Conservation (phyloP, 768 basidiomycete species). For the Leccinum barrowsii region DNA sequence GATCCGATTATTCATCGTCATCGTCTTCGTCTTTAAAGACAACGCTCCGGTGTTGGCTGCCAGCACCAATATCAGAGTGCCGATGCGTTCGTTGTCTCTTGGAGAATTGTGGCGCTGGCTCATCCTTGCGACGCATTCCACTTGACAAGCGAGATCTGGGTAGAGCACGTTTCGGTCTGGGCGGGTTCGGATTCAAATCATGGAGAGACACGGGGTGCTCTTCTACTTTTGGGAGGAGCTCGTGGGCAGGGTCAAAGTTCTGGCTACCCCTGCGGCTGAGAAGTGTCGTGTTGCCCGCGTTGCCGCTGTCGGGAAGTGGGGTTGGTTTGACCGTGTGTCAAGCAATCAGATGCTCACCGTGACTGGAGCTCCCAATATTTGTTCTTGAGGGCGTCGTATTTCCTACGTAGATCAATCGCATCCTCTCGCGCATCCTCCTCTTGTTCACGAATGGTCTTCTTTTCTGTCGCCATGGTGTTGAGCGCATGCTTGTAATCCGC, state of each 20-base stretch:
- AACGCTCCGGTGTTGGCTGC: constrained; percentile 1
- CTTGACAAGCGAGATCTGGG: constrained; percentile 21
- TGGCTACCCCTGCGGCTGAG: constrained; percentile 9
- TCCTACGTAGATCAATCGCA: constrained; percentile 35
- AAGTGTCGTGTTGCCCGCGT: neutral
- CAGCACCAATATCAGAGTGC: constrained; percentile 14
- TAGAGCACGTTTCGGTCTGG: constrained; percentile 28
- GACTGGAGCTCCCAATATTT: constrained; percentile 18
- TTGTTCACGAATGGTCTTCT: constrained; percentile 23
- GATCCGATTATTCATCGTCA: constrained; percentile 12
- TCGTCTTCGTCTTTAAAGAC: constrained; percentile 15
- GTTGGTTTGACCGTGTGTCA: neutral
- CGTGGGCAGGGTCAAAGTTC: constrained; percentile 8
- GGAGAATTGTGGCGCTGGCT: neutral
- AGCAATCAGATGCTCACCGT: constrained; percentile 10
- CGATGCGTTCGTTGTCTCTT: constrained; percentile 27
- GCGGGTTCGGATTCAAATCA: constrained; percentile 1
- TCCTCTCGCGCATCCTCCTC: constrained; percentile 39
- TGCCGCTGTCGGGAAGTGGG: constrained; percentile 5
- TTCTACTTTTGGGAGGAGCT: constrained; percentile 21
- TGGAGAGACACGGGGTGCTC: constrained; percentile 17
- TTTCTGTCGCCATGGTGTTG: constrained; percentile 31
- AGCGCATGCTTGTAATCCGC: constrained; percentile 38
- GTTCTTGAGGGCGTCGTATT: constrained; percentile 30
- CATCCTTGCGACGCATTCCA: constrained; percentile 3